A percentile compares a stretch with the other conserved stretches of the same genome.
Conservation (phyloP, 1,139 yeast genomes). For the Zygoascus hellenicus region DNA sequence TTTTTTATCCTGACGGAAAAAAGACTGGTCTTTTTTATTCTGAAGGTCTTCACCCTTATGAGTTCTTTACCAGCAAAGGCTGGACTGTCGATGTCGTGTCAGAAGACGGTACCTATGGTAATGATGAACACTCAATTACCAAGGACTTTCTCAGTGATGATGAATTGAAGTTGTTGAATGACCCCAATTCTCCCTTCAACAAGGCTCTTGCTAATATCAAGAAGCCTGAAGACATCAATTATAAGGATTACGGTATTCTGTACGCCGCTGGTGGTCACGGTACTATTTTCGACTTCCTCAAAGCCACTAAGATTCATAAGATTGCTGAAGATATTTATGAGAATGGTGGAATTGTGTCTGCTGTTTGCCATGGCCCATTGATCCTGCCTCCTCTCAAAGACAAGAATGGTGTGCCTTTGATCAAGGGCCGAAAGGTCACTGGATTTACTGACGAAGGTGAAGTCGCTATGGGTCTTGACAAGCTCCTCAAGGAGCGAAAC, state of each 20-base stretch:
- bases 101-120: constrained; percentile 51
- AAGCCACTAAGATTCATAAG: constrained; percentile 43
- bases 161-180: constrained; percentile 38
- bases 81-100: constrained; percentile 51
- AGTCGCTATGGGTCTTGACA: constrained; percentile 36
- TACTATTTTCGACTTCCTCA: constrained; percentile 52
- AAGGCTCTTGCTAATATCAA: constrained; percentile 30
- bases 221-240: constrained; percentile 24
- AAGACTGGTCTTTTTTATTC: constrained; percentile 52
- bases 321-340: constrained; percentile 44
- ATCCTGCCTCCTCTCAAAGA: constrained; percentile 46
- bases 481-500: constrained; percentile 34
- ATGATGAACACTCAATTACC: constrained; percentile 48
- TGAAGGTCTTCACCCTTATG: constrained; percentile 55
- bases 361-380: constrained; percentile 65
- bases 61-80: constrained; percentile 43
- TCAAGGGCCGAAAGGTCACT: constrained; percentile 50
- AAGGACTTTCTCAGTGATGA: constrained; percentile 41
- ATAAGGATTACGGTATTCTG: constrained; percentile 47
- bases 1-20: constrained; percentile 50
- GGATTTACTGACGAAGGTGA: constrained; percentile 60
- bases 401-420: constrained; percentile 41
- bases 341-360: constrained; percentile 50
- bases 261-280: constrained; percentile 66
- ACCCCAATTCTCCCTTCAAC: constrained; percentile 39